phyloP scores from a whole-genome alignment of 768 basidiomycete species.

The Astraeus odoratus region DNA sequence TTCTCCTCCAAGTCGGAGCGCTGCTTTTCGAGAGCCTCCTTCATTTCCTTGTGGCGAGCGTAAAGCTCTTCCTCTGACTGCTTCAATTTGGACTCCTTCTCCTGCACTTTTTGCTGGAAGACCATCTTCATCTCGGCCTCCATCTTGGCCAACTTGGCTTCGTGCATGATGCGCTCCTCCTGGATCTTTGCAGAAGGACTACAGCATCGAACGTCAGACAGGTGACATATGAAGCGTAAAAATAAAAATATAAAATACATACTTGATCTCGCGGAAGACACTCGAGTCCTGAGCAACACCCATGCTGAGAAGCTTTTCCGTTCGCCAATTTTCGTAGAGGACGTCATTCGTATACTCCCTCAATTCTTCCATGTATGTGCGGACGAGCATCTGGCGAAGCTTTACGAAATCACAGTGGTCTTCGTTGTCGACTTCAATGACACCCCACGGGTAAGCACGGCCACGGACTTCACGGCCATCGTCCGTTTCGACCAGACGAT shows the following conservation, averaged over 20 bases:
- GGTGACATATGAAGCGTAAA: not conserved
- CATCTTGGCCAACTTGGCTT: slow-evolving; percentile 98
- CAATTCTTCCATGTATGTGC: slow-evolving; percentile 99
- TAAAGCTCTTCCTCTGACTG: slow-evolving; percentile 99
- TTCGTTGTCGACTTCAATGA: slow-evolving; percentile 98
- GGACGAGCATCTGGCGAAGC: slow-evolving; percentile 97
- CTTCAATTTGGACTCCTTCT: slow-evolving; percentile 98
- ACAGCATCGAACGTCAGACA: slow-evolving; percentile 12
- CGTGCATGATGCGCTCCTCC: slow-evolving; percentile 93
- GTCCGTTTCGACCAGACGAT: slow-evolving; percentile 69
- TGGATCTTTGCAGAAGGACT: slow-evolving; percentile 95
- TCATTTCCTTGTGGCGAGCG: slow-evolving; percentile 98
- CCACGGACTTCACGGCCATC: slow-evolving; percentile 93
- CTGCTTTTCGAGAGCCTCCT: slow-evolving; percentile 97
- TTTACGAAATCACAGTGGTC: slow-evolving; percentile 99
- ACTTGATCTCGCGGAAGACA: slow-evolving; percentile 99
- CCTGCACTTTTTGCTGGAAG: slow-evolving; percentile 99
- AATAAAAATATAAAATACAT: slow-evolving; percentile 27
- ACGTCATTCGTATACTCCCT: slow-evolving; percentile 94
- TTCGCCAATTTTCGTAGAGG: slow-evolving; percentile 97
- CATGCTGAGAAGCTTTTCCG: slow-evolving; percentile 93
- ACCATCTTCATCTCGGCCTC: slow-evolving; percentile 99
- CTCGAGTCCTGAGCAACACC: slow-evolving; percentile 96
- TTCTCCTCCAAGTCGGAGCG: slow-evolving; percentile 94
- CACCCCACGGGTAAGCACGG: slow-evolving; percentile 96